Evolutionary conservation across 257 asterid genomes (phyloP).

Genomic region (Lycium ferocissimum): DNA sequence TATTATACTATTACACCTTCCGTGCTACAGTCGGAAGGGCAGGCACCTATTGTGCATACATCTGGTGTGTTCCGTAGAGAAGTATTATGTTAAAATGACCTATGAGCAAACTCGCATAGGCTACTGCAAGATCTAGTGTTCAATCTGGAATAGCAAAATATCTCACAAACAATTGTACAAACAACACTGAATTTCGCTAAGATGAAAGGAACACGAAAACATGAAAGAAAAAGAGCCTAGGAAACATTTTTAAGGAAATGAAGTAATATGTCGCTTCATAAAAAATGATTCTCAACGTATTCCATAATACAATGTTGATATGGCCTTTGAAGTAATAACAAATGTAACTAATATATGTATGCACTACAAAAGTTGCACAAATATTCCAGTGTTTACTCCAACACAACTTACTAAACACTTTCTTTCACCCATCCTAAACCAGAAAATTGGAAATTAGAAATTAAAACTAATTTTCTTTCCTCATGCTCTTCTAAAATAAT

Average conservation of each 20-base stretch:
- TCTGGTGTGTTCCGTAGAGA: too few relatives aligned
- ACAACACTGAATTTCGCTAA: background rate
- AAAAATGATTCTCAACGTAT: background rate
- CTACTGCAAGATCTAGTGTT: background rate
- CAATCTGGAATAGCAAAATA: background rate
- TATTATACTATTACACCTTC: too few relatives aligned
- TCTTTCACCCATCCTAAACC: conserved; percentile 13
- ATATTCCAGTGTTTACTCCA: background rate
- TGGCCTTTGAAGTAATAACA: background rate
- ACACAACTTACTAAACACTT: conserved; percentile 16
- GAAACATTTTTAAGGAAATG: background rate
- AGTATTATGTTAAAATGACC: too few relatives aligned
- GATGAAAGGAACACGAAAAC: background rate
- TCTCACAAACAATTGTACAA: background rate
- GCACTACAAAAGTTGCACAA: conserved; percentile 3
- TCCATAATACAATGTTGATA: conserved; percentile 1
- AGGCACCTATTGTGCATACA: too few relatives aligned
- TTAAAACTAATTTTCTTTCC: background rate
- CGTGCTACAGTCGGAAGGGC: too few relatives aligned
- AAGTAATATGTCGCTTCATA: background rate
- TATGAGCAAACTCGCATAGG: too few relatives aligned
- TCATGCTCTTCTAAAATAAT: conserved; percentile 23
- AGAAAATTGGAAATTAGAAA: conserved; percentile 11
- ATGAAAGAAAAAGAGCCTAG: background rate
- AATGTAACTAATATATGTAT: background rate